Evolutionary conservation across 176 grass and related monocot species (phyloP).

Genomic region (Musa schizocarpa): DNA sequence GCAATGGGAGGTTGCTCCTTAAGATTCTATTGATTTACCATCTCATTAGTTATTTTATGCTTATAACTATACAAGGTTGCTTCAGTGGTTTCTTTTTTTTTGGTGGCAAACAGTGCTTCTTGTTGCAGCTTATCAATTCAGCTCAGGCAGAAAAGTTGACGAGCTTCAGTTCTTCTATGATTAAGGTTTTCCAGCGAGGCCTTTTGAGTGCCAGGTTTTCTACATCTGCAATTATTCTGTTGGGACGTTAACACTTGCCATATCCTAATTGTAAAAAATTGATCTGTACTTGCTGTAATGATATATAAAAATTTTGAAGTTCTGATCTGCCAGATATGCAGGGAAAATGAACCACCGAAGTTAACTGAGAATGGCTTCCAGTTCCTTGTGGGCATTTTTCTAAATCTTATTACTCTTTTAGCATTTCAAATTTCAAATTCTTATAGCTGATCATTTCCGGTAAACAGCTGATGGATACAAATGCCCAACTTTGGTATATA

Average conservation of each 20-base stretch:
- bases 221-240: slow-evolving; percentile 15
- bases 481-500: slow-evolving; percentile 95
- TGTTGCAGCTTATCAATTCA: slow-evolving; percentile 97
- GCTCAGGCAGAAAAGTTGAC: slow-evolving; percentile 65
- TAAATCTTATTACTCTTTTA: slow-evolving; percentile 20
- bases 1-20: slow-evolving; percentile 78
- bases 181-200: slow-evolving; percentile 77
- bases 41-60: background rate
- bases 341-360: slow-evolving; percentile 74
- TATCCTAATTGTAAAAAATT: background rate
- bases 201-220: slow-evolving; percentile 77
- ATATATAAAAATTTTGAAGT: background rate
- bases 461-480: slow-evolving; percentile 89
- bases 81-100: slow-evolving; percentile 10
- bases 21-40: background rate
- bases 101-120: slow-evolving; percentile 43
- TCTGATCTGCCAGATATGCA: slow-evolving; percentile 36
- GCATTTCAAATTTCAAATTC: slow-evolving; percentile 17
- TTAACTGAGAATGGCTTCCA: slow-evolving; percentile 97
- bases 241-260: background rate
- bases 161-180: slow-evolving; percentile 79
- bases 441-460: slow-evolving; percentile 24
- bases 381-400: slow-evolving; percentile 46
- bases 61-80: background rate
- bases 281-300: slow-evolving; percentile 3